Percentiles rank a stretch among this genome's conserved stretches.
phyloP scores from a whole-genome alignment of 1,284 basidiomycete species.

The Austropuccinia psidii region DNA sequence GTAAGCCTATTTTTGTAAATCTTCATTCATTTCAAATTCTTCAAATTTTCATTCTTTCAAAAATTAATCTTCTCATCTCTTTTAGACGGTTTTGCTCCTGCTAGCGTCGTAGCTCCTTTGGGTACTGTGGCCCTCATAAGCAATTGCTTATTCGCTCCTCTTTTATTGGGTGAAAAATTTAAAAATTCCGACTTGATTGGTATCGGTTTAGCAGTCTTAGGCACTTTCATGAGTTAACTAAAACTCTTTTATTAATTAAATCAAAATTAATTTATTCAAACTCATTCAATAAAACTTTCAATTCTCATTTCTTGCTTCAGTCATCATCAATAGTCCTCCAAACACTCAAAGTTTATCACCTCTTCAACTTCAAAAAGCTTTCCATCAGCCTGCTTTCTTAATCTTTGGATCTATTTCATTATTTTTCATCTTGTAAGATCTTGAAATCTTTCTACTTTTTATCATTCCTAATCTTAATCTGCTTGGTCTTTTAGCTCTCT shows the following conservation, averaged over 20 bases:
- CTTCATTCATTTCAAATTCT: slow-evolving; percentile 37
- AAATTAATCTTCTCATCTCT: background rate
- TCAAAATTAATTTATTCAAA: background rate
- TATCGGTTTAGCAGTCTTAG: slow-evolving; percentile 44
- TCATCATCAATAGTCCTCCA: slow-evolving; percentile 28
- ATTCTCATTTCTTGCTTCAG: too few relatives aligned
- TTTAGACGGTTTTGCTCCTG: slow-evolving; percentile 67
- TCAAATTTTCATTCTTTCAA: background rate
- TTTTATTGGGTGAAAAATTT: slow-evolving; percentile 56
- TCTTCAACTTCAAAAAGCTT: slow-evolving; percentile 40
- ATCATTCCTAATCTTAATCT: background rate
- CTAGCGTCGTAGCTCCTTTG: slow-evolving; percentile 86
- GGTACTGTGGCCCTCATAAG: slow-evolving; percentile 69
- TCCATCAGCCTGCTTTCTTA: slow-evolving; percentile 43
- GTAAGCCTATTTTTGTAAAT: slow-evolving; percentile 34
- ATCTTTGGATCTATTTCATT: slow-evolving; percentile 41
- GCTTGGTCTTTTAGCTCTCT: slow-evolving; percentile 51
- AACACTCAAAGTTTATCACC: slow-evolving; percentile 40
- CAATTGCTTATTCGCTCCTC: slow-evolving; percentile 86
- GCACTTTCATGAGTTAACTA: slow-evolving; percentile 41
- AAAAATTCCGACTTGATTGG: slow-evolving; percentile 72
- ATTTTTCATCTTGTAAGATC: slow-evolving; percentile 34
- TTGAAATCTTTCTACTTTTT: background rate
- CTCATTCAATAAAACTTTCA: too few relatives aligned
- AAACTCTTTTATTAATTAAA: background rate